These are phyloP conservation scores for Inga laurina DNA, from an alignment of 306 rosid species.

Conservation along the genomic window DNA sequence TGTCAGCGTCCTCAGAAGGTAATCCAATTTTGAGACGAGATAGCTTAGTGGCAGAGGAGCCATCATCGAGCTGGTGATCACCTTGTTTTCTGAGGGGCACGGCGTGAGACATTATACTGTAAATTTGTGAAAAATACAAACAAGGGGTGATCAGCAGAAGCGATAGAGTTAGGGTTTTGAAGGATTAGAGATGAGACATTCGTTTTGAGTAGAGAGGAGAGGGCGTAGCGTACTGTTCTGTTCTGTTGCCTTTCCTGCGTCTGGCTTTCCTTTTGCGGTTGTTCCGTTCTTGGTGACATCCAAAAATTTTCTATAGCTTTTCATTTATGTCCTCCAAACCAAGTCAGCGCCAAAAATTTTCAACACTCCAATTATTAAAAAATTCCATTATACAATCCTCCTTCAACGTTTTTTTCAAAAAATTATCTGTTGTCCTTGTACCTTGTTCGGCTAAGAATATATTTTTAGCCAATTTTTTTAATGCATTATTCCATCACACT, in stretches of 20 bases:
- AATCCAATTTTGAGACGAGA: slow-evolving; percentile 64
- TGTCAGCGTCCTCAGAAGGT: slow-evolving; percentile 72
- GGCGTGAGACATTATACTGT: slow-evolving; percentile 43
- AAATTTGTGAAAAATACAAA: background rate
- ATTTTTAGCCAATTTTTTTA: no score
- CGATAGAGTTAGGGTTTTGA: slow-evolving; percentile 33
- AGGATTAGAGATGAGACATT: background rate
- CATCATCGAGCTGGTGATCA: slow-evolving; percentile 65
- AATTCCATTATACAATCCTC: no score
- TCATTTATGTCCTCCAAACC: background rate
- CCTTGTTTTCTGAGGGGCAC: slow-evolving; percentile 57
- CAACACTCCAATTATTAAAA: no score
- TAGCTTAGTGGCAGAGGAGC: slow-evolving; percentile 55
- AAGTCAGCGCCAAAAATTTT: background rate
- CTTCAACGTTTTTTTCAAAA: no score
- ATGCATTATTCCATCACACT: no score
- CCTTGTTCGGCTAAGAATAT: no score
- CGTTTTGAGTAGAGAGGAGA: background rate
- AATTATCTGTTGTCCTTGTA: no score
- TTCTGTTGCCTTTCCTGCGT: background rate
- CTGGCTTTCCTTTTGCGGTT: background rate
- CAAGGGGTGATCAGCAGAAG: background rate
- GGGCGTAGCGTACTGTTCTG: background rate
- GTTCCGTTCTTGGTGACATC: background rate
- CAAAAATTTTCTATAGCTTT: background rate